Evolutionary conservation across 2,329 filamentous ascomycete species (phyloP).

Genomic region (Verticillium klebahnii): DNA sequence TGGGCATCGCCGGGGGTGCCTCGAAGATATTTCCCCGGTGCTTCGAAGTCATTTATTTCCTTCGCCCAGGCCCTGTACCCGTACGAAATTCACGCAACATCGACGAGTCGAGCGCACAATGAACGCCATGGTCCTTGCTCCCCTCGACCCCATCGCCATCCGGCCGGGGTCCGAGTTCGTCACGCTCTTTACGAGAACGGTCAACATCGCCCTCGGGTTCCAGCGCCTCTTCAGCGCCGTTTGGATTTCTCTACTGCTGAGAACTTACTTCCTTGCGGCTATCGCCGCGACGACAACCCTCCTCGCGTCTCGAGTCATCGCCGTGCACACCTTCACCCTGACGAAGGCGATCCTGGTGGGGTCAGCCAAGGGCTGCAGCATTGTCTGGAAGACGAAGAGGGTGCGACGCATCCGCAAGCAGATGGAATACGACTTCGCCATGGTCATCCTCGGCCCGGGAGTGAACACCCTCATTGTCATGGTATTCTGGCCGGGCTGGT

Average conservation of each 20-base stretch:
- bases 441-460: constrained; percentile 44
- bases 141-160: constrained; percentile 13
- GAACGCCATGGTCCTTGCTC: not conserved
- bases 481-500: constrained; percentile 56
- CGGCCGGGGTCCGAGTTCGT: constrained; percentile 25
- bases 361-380: constrained; percentile 15
- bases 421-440: constrained; percentile 47
- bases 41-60: too few species aligned
- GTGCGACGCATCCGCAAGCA: constrained; percentile 36
- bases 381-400: constrained; percentile 32
- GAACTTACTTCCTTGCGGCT: constrained; percentile 23
- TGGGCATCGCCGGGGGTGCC: not conserved
- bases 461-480: constrained; percentile 43
- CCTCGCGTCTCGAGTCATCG: constrained; percentile 22
- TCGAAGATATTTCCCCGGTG: not conserved
- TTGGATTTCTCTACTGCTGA: constrained; percentile 25
- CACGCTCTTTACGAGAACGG: constrained; percentile 25
- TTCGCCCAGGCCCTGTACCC: not conserved
- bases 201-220: constrained; percentile 27
- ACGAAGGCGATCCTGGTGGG: constrained; percentile 14
- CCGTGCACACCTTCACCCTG: constrained; percentile 21
- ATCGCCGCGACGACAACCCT: constrained; percentile 21
- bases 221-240: constrained; percentile 27
- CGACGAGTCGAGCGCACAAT: not conserved
- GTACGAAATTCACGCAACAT: not conserved